Conservation (phyloP, 2,329 filamentous ascomycete species). For the Dactylellina leptospora region DNA sequence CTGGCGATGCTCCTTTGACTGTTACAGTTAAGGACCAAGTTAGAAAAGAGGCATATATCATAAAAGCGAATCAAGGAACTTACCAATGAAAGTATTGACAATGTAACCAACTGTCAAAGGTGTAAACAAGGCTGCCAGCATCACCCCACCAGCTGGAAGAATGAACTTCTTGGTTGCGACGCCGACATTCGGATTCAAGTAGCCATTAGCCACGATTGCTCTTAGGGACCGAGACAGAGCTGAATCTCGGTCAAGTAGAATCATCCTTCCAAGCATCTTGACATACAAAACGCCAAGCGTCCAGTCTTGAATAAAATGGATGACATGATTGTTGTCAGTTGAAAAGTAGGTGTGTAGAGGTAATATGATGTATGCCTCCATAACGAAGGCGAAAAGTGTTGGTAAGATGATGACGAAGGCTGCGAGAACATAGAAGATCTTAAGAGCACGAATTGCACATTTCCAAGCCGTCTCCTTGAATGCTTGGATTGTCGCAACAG, state of each 20-base stretch:
- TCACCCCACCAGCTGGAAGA: conserved; percentile 74
- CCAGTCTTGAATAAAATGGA: conserved; percentile 92
- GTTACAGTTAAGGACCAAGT: neutral
- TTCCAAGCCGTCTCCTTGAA: conserved; percentile 44
- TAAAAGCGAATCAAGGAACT: conserved; percentile 11
- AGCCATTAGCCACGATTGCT: conserved; percentile 70
- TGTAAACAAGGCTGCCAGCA: conserved; percentile 69
- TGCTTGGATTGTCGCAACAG: conserved; percentile 32
- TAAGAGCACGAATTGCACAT: conserved; percentile 57
- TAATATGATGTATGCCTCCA: conserved; percentile 88
- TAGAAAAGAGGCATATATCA: neutral
- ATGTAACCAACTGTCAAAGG: conserved; percentile 71
- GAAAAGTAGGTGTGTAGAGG: conserved; percentile 81
- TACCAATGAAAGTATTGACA: conserved; percentile 61
- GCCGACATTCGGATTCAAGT: conserved; percentile 77
- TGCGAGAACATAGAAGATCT: conserved; percentile 76
- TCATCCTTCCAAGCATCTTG: conserved; percentile 76
- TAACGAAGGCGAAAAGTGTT: conserved; percentile 77
- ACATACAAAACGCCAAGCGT: conserved; percentile 90
- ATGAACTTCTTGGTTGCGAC: conserved; percentile 87
- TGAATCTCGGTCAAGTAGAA: conserved; percentile 73
- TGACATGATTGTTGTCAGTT: conserved; percentile 67
- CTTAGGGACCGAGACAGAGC: conserved; percentile 78
- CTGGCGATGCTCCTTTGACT: conserved; percentile 56
- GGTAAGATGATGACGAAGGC: conserved; percentile 82